Evolutionary conservation across 805 yeast species (phyloP).

Genomic region (Saturnispora bothae): DNA sequence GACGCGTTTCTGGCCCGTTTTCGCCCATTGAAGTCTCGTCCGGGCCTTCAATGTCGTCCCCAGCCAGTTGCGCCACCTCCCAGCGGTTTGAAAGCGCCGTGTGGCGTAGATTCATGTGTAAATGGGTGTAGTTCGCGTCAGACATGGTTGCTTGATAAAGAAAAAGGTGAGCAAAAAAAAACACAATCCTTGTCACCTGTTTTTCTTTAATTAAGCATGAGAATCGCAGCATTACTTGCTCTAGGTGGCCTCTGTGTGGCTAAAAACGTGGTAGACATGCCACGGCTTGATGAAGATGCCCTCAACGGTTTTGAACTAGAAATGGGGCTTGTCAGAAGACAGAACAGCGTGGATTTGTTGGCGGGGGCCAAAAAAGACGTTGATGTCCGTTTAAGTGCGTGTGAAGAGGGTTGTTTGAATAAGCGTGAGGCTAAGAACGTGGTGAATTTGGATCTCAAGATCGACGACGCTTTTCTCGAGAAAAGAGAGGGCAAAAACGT

Average conservation of each 20-base stretch:
- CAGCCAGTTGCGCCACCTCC: too few species aligned
- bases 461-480: slow-evolving; percentile 12
- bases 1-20: too few species aligned
- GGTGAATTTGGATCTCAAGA: slow-evolving; percentile 11
- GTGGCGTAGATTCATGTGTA: too few species aligned
- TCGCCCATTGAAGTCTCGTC: too few species aligned
- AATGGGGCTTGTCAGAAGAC: slow-evolving; percentile 9
- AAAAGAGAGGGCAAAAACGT: slow-evolving; percentile 19
- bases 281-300: slow-evolving; percentile 8
- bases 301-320: slow-evolving; percentile 8
- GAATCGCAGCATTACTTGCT: neutral
- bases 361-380: slow-evolving; percentile 13
- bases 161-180: too few species aligned
- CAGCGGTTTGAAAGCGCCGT: too few species aligned
- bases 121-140: too few species aligned
- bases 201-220: neutral
- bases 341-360: too few species aligned
- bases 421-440: slow-evolving; percentile 14
- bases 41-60: too few species aligned
- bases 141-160: too few species aligned
- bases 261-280: slow-evolving; percentile 2
- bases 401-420: slow-evolving; percentile 10
- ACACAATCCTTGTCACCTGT: neutral
- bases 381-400: slow-evolving; percentile 10
- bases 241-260: neutral